Evolutionary conservation across 2,329 filamentous ascomycete genomes (phyloP), one percentile per base, ranked within the genome.

Genomic region (Byssochlamys sp.): DNA sequence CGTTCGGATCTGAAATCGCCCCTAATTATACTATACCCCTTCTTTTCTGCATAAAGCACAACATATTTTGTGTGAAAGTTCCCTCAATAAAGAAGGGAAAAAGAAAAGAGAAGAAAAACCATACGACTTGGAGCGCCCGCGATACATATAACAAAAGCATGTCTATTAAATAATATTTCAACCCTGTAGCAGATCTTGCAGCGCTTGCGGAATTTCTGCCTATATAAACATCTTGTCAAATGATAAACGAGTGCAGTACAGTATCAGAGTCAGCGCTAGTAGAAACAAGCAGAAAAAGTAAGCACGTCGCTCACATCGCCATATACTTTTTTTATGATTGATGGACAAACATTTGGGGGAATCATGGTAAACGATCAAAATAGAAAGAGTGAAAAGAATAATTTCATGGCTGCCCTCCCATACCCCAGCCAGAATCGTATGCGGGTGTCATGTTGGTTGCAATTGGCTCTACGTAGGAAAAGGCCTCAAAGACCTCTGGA

Each of bases 381-480:
- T 19, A 19, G 4, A 51, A 51, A 54, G 24, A 59, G 53, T 31
- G 7, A n/a, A 57, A 29, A 24, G 3, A 52, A 55, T 57, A 33
- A 64, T 51, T n/a, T 53, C 19, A 27, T 35, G 11, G 26, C 10
- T 24, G 27, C 14, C 52, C 59, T 27, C 58, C 57, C n/a, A 45
- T 45, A 58, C 57, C 56, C 68, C 64, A 71, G 4, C 58, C 58
- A 28, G 63, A 59, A 56, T 69, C 69, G 59, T 48, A 28, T 24
- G 63, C 64, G 49, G 70, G 63, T n/a, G 69, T 62, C 67, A 75
- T 73, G 61, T 70, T 76, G 35, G 73, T 71, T 31, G 72, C 67
- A n/a, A 77, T 73, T 1, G 75, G 75, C 56, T 77, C 73, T 7
- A 73, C 66, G 59, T 73, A 75, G 3, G 73, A 76, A 58, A 77